A percentile compares a stretch with the other conserved stretches of the same genome.
phyloP scores from a whole-genome alignment of 1,284 basidiomycete species.

The Sparassis latifolia region DNA sequence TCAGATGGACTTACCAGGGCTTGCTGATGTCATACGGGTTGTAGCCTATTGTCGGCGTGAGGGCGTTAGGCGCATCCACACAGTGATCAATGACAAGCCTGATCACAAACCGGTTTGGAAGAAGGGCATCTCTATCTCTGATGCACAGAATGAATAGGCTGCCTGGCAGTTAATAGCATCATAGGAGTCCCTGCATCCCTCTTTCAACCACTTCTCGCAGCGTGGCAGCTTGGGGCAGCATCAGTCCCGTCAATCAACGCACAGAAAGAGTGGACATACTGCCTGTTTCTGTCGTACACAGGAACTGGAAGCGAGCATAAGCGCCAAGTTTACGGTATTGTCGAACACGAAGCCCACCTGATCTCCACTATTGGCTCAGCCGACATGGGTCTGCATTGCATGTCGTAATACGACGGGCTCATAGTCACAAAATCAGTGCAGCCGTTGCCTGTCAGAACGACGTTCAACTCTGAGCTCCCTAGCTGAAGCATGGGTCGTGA shows the following conservation, averaged over 20 bases:
- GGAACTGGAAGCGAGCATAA: conserved; percentile 10
- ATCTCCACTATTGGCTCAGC: conserved; percentile 23
- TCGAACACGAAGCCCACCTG: conserved; percentile 10
- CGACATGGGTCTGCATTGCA: conserved; percentile 25
- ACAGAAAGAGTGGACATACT: conserved; percentile 22
- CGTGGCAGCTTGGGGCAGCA: conserved; percentile 17
- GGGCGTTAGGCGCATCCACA: no score
- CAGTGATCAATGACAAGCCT: neutral
- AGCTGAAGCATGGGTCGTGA: no score
- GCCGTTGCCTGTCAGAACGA: conserved; percentile 38
- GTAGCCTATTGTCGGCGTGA: conserved; percentile 8
- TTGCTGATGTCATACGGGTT: conserved; percentile 22
- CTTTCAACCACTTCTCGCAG: conserved; percentile 24
- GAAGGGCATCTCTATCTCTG: conserved; percentile 1
- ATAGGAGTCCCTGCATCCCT: conserved; percentile 22
- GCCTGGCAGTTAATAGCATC: conserved; percentile 35
- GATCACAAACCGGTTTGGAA: neutral
- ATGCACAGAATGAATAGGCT: conserved; percentile 32
- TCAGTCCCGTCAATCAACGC: neutral
- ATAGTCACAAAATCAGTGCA: conserved; percentile 22
- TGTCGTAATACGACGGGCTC: conserved; percentile 26
- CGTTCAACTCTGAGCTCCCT: no score
- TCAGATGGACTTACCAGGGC: conserved; percentile 11
- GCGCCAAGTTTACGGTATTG: no score
- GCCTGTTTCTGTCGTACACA: conserved; percentile 29